Conservation (phyloP, 1,139 yeast genomes). For the Blastobotrys niveus region DNA sequence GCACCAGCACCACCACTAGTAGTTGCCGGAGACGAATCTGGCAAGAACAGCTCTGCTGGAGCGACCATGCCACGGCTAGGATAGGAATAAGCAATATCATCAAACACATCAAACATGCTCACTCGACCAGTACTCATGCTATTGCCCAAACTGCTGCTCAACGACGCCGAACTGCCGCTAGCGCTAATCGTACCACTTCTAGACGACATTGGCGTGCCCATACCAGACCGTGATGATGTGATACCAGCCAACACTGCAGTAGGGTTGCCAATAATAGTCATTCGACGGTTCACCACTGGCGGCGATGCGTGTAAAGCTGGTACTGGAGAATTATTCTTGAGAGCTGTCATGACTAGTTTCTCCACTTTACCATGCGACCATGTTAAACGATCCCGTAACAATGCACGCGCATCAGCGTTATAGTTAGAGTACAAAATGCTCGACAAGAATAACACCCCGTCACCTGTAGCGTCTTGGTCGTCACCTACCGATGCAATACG, state of each 20-base stretch:
- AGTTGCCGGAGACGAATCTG: slow-evolving; percentile 1
- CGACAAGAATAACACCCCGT: slow-evolving; percentile 18
- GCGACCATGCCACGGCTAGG: slow-evolving; percentile 21
- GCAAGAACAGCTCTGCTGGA: slow-evolving; percentile 11
- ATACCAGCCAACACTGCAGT: slow-evolving; percentile 17
- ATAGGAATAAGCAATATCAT: slow-evolving; percentile 64
- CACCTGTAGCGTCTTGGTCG: slow-evolving; percentile 23
- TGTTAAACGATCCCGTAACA: slow-evolving; percentile 26
- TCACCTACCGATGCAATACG: slow-evolving; percentile 44
- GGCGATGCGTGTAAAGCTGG: slow-evolving; percentile 41
- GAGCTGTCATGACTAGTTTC: slow-evolving; percentile 20
- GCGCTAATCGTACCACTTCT: not conserved
- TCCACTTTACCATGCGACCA: slow-evolving; percentile 25
- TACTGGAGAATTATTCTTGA: slow-evolving; percentile 15
- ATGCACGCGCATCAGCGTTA: slow-evolving; percentile 28
- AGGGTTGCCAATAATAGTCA: slow-evolving; percentile 41
- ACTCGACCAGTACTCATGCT: slow-evolving; percentile 25
- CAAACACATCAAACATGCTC: slow-evolving; percentile 66
- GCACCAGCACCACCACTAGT: no score
- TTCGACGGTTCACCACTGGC: slow-evolving; percentile 46
- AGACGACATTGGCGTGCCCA: not conserved
- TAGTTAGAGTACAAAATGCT: slow-evolving; percentile 31
- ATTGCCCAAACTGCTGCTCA: no score
- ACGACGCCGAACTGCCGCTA: slow-evolving; percentile 9
- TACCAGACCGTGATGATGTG: not conserved